phyloP scores from a whole-genome alignment of 495 filamentous ascomycete species.

The Cercophora samala region DNA sequence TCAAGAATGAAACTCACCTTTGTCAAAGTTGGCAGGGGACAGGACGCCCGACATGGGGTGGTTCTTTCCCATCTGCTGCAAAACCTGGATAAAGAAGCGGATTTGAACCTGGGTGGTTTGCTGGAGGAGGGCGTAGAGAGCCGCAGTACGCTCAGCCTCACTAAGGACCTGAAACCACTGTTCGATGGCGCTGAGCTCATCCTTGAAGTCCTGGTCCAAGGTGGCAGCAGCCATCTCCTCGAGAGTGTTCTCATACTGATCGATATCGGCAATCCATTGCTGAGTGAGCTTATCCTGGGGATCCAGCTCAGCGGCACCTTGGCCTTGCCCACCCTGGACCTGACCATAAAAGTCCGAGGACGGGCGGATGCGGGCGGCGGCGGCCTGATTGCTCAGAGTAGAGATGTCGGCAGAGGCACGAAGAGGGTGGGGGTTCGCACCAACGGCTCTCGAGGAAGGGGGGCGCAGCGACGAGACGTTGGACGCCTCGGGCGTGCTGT shows the following conservation, averaged over 20 bases:
- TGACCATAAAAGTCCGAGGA: conserved; percentile 93
- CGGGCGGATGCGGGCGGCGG: conserved; percentile 81
- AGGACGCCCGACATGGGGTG: conserved; percentile 96
- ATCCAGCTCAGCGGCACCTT: conserved; percentile 62
- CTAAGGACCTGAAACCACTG: conserved; percentile 98
- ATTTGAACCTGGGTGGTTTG: conserved; percentile 99
- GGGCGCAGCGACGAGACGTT: conserved; percentile 83
- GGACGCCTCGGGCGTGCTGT: conserved; percentile 90
- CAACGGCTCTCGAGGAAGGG: conserved; percentile 77
- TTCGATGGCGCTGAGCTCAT: conserved; percentile 97
- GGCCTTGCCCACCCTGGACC: conserved; percentile 59
- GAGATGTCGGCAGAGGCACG: conserved; percentile 98
- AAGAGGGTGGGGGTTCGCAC: conserved; percentile 70
- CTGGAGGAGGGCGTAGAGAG: conserved; percentile 90
- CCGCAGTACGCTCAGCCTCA: conserved; percentile 93
- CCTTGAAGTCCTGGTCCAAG: conserved; percentile 98
- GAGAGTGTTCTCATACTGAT: conserved; percentile 94
- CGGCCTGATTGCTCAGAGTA: conserved; percentile 69
- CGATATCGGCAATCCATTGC: conserved; percentile 98
- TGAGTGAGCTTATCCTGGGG: conserved; percentile 88
- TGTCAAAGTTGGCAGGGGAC: conserved; percentile 95
- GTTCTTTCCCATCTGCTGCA: conserved; percentile 97
- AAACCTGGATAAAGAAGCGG: conserved; percentile 96
- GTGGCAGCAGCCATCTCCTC: conserved; percentile 99
- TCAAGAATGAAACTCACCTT: conserved; percentile 61